Base-by-base conservation (phyloP, 495 filamentous ascomycete genomes). In the Symbiotaphrina buchneri region DNA sequence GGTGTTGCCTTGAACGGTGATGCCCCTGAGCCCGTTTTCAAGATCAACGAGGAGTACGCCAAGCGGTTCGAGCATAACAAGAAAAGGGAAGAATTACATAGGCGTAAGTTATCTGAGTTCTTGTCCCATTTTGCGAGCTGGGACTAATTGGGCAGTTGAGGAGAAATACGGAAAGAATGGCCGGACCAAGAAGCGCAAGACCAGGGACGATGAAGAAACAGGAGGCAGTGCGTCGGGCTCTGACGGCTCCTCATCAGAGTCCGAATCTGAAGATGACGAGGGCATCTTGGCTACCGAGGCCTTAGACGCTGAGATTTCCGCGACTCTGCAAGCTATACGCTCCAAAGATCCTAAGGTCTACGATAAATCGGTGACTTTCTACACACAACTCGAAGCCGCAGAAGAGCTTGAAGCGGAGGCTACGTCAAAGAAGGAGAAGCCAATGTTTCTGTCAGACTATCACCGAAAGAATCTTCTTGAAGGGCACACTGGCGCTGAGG, bases 41-140 rank as follows among this genome's bases (percentile, higher is more conserved):
- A 75, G 43, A 70, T 97, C 55, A 97, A 97, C 49, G 60, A 77
- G 43, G 79, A 85, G 31, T 97, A 74, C 47, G 87, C 87, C 33
- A 66, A 67, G 40, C 59, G 80, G 22, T 95, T 94, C 42, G 84
- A 95, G 48, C 61, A 93, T 47, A 97, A 97, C 55, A 92, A 94
- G 58, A 87, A 85, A 55, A 68, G 87, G 18, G 82, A 87, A 51
- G 87, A 97, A 46, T 57, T 74, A 32, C 67, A 76, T n/a, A 63
- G 71, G 45, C 51, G 83, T 85, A 54, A 55, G 70, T 61, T 32
- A 35, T 29, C 10, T 17, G 30, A 6, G 16, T 23, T 21, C 16
- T 37, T 19, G 32, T 38, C n/a, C n/a, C n/a, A n/a, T n/a, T n/a
- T n/a, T n/a, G n/a, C n/a, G 32, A 28, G 6, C 14, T 23, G 6